Conservation (phyloP, 768 basidiomycete genomes). For the Naematelia encephala region DNA sequence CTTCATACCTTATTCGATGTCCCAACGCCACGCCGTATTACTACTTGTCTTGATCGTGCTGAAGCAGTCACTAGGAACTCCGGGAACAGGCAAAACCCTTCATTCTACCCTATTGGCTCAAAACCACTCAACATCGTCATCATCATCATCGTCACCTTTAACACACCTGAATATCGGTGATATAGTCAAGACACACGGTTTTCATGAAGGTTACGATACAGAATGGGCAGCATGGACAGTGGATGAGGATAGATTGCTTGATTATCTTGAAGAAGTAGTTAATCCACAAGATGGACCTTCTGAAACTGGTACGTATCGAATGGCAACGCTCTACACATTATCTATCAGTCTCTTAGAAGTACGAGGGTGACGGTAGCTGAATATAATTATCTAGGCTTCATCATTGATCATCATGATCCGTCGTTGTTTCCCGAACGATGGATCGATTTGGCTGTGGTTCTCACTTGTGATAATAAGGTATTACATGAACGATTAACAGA, state of each 20-base stretch:
- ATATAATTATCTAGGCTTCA: conserved; percentile 36
- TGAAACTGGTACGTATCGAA: conserved; percentile 25
- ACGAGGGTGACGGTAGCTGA: background rate
- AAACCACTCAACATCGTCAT: conserved; percentile 48
- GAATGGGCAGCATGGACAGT: conserved; percentile 94
- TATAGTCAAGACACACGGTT: conserved; percentile 72
- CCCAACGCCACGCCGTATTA: background rate
- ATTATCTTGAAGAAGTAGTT: conserved; percentile 32
- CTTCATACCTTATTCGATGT: too few species aligned
- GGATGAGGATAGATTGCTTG: conserved; percentile 87
- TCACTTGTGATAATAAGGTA: conserved; percentile 79
- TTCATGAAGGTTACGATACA: conserved; percentile 81
- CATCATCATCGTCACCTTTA: conserved; percentile 54
- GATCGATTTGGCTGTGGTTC: conserved; percentile 90
- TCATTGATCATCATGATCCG: conserved; percentile 50
- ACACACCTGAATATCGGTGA: conserved; percentile 87
- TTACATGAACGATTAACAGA: conserved; percentile 89
- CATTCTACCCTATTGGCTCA: conserved; percentile 78
- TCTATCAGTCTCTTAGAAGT: background rate
- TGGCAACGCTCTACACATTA: background rate
- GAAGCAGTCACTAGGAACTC: conserved; percentile 42
- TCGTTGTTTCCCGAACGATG: conserved; percentile 85
- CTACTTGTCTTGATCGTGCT: background rate
- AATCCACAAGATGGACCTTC: conserved; percentile 29
- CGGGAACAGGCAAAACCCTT: conserved; percentile 85